A percentile compares a stretch with the other conserved stretches of the same genome.
These are phyloP conservation scores for Olyra latifolia DNA, from an alignment of 176 grass and related monocot genomes.

Conservation along the genomic window DNA sequence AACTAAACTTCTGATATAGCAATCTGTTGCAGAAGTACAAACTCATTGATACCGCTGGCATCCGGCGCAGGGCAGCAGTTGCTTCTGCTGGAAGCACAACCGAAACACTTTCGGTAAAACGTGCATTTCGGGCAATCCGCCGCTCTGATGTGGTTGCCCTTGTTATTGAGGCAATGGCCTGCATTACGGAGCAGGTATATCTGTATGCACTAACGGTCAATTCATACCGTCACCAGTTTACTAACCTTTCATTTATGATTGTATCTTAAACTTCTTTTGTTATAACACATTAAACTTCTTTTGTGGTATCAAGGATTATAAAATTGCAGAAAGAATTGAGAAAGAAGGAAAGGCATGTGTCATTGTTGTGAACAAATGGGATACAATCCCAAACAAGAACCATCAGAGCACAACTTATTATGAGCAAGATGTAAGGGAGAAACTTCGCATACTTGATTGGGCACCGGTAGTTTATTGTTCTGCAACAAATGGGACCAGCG, in stretches of 20 bases:
- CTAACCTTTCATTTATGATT: not conserved
- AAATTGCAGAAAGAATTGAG: conserved; percentile 95
- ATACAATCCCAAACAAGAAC: conserved; percentile 98
- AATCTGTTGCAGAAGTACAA: conserved; percentile 75
- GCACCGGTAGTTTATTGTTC: conserved; percentile 93
- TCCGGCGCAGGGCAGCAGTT: conserved; percentile 78
- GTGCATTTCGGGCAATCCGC: conserved; percentile 83
- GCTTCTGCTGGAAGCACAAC: conserved; percentile 89
- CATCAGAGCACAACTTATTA: conserved; percentile 80
- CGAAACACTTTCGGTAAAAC: conserved; percentile 84
- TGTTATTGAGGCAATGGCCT: conserved; percentile 86
- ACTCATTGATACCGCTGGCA: conserved; percentile 96
- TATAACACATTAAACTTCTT: conserved; percentile 23
- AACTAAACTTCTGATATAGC: conserved; percentile 29
- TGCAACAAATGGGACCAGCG: conserved; percentile 63
- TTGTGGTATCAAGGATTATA: conserved; percentile 64
- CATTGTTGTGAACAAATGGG: conserved; percentile 99
- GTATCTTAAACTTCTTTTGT: not conserved
- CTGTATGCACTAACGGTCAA: not conserved
- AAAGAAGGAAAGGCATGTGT: conserved; percentile 95
- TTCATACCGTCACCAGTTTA: not conserved
- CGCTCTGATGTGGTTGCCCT: conserved; percentile 94
- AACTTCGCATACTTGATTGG: conserved; percentile 87
- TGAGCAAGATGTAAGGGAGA: conserved; percentile 93
- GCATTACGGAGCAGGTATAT: conserved; percentile 87